Evolutionary conservation across 2,329 filamentous ascomycete genomes (phyloP).

Genomic region (Xylaria sp.): DNA sequence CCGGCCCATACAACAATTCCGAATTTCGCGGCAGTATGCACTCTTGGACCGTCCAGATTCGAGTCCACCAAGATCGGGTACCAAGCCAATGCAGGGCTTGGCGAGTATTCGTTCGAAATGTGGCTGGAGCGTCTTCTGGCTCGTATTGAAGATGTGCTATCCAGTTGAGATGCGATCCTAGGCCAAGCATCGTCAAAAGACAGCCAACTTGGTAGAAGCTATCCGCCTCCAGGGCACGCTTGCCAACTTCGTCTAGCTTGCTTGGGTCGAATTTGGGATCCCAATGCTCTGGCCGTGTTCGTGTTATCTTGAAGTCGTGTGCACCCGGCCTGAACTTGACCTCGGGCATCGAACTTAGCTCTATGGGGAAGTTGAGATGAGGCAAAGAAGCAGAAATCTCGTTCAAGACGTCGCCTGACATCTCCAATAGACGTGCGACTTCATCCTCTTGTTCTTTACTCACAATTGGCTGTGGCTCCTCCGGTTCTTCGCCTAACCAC

Average conservation of each 20-base stretch:
- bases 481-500: constrained; percentile 25
- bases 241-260: constrained; percentile 10
- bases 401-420: not conserved
- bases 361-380: constrained; percentile 2
- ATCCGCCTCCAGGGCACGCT: constrained; percentile 22
- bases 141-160: constrained; percentile 24
- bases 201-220: constrained; percentile 28
- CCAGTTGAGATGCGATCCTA: constrained; percentile 25
- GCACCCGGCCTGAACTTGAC: constrained; percentile 2
- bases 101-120: constrained; percentile 30
- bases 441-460: constrained; percentile 17
- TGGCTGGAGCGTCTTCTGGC: constrained; percentile 14
- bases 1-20: constrained; percentile 24
- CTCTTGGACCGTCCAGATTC: constrained; percentile 33
- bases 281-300: constrained; percentile 26
- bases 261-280: constrained; percentile 12
- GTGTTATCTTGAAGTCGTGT: constrained; percentile 20
- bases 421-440: constrained; percentile 3
- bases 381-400: constrained; percentile 17
- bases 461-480: constrained; percentile 15
- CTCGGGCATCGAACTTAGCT: constrained; percentile 11
- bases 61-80: constrained; percentile 29
- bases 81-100: constrained; percentile 29
- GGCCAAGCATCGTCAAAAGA: constrained; percentile 12
- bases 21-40: constrained; percentile 27